Conservation (phyloP, 805 yeast genomes). For the Hyphopichia homilentoma region DNA sequence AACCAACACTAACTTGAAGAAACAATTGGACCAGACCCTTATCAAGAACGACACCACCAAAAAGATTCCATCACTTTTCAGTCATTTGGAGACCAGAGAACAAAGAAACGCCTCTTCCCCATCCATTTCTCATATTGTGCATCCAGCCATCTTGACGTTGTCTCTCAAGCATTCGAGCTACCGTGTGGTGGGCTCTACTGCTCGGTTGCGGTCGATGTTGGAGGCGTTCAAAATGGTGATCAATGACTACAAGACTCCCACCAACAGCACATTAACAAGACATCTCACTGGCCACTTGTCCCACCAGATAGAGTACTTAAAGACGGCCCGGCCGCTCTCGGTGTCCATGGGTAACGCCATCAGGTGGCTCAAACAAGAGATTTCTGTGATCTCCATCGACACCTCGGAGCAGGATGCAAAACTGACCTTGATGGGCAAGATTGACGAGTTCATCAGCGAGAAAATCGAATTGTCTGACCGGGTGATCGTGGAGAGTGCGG, state of each 20-base stretch:
- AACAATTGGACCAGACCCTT: constrained; percentile 50
- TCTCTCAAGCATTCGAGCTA: constrained; percentile 81
- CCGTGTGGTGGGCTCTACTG: constrained; percentile 84
- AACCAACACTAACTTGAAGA: constrained; percentile 50
- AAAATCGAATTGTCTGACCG: constrained; percentile 79
- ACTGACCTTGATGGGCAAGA: constrained; percentile 54
- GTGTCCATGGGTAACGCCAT: constrained; percentile 97
- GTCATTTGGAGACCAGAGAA: constrained; percentile 77
- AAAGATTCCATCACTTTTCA: constrained; percentile 61
- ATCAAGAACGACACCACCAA: constrained; percentile 33
- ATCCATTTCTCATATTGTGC: constrained; percentile 65
- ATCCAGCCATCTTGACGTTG: constrained; percentile 77
- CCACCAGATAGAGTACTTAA: constrained; percentile 88
- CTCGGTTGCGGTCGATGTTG: constrained; percentile 81
- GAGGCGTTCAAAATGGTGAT: constrained; percentile 80
- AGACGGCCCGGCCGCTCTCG: constrained; percentile 85
- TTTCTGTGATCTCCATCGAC: constrained; percentile 76
- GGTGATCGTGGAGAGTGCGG: constrained; percentile 77
- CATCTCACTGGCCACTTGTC: constrained; percentile 84
- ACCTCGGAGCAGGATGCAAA: constrained; percentile 67
- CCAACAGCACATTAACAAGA: constrained; percentile 79
- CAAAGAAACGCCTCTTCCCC: constrained; percentile 63
- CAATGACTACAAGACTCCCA: constrained; percentile 77
- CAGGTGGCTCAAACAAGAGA: constrained; percentile 94
- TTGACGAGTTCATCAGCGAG: constrained; percentile 80